A percentile compares a stretch with the other conserved stretches of the same genome.
These are phyloP conservation scores for Grigorovia humatica DNA, from an alignment of 805 yeast genomes.

Conservation along the genomic window DNA sequence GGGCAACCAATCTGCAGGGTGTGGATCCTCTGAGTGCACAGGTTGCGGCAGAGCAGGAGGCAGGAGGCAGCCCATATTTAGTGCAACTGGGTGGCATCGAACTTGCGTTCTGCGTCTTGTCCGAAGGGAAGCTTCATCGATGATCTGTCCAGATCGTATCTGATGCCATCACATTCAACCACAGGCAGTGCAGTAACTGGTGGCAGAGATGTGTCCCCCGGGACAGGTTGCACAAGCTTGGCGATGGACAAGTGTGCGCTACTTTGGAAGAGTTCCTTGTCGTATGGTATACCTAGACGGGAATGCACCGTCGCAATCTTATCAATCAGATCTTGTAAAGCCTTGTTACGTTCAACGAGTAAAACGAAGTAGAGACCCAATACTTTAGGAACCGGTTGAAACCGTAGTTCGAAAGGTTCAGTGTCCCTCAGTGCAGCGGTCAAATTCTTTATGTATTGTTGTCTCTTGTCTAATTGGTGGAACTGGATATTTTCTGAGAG, in stretches of 20 bases:
- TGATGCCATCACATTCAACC: not conserved
- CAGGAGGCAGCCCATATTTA: too few relatives aligned
- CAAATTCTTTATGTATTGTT: conserved; percentile 1
- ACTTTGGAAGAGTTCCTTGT: not conserved
- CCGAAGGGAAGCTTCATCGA: not conserved
- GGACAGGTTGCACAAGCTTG: not conserved
- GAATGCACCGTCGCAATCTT: not conserved
- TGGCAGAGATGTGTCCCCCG: not conserved
- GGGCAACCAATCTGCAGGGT: not conserved
- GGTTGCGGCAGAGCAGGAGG: too few relatives aligned
- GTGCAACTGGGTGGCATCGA: not conserved
- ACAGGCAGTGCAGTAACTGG: not conserved
- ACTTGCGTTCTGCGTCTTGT: not conserved
- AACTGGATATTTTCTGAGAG: conserved; percentile 11
- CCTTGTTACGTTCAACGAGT: not conserved
- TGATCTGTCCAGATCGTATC: not conserved
- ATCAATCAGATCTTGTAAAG: not conserved
- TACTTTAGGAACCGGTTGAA: not conserved
- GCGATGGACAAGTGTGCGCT: conserved; percentile 3
- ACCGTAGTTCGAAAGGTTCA: conserved; percentile 1
- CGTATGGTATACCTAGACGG: not conserved
- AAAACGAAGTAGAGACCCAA: not conserved
- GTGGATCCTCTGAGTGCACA: not conserved
- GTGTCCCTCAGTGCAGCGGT: not conserved
- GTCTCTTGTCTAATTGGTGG: conserved; percentile 7